Conservation (phyloP, 1,284 basidiomycete genomes). For the Ustilago tritici region DNA sequence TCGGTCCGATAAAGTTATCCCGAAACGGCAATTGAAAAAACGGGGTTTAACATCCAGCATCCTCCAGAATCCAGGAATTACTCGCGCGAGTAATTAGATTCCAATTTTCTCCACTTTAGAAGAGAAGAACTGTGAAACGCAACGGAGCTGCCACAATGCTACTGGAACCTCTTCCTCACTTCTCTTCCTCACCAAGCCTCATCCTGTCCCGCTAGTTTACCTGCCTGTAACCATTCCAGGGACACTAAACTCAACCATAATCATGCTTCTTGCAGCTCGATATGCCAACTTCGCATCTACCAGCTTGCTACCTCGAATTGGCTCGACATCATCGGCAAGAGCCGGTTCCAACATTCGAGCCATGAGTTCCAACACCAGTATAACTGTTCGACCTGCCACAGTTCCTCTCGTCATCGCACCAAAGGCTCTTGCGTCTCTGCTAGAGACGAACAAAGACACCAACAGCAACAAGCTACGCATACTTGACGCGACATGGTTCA, state of each 20-base stretch:
- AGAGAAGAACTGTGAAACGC: background rate
- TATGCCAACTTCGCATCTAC: background rate
- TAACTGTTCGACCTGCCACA: constrained; percentile 31
- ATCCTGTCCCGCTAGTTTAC: background rate
- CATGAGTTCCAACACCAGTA: constrained; percentile 42
- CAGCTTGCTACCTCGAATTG: constrained; percentile 10
- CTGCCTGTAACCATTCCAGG: background rate
- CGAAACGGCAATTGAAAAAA: background rate
- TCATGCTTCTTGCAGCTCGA: constrained; percentile 19
- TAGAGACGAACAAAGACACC: constrained; percentile 22
- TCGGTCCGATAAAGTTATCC: background rate
- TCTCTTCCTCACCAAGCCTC: background rate
- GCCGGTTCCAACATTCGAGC: constrained; percentile 14
- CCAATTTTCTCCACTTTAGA: constrained; percentile 3
- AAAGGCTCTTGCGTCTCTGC: constrained; percentile 37
- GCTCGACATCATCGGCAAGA: background rate
- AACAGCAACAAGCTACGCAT: constrained; percentile 44
- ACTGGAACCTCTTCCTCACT: background rate
- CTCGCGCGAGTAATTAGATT: constrained; percentile 5
- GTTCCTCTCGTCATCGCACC: constrained; percentile 52
- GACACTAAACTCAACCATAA: background rate
- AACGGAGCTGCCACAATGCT: background rate
- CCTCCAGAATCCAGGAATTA: background rate
- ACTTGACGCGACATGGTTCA: constrained; percentile 84
- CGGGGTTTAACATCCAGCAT: background rate